Evolutionary conservation across 2,329 filamentous ascomycete species (phyloP).

Genomic region (Metarhizium rileyi): DNA sequence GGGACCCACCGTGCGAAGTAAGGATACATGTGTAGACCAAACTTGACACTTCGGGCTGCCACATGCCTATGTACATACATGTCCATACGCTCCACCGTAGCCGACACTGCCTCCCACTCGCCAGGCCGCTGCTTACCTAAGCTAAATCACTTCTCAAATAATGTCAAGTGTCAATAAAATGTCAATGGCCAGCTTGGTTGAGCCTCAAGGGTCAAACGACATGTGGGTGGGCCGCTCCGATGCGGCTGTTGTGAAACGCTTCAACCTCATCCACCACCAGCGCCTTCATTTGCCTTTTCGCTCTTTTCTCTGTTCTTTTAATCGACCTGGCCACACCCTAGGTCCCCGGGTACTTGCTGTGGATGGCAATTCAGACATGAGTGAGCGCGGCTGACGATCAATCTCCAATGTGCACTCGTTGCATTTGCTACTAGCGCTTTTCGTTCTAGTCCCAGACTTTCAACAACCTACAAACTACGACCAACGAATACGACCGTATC

Average conservation of each 20-base stretch:
- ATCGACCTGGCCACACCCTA: not conserved
- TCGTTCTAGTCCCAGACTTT: not conserved
- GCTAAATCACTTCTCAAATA: no score
- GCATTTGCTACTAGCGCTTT: not conserved
- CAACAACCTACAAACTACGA: not conserved
- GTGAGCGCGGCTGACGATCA: not conserved
- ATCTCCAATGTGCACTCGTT: not conserved
- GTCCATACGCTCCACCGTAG: no score
- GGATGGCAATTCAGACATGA: not conserved
- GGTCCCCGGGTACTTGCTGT: not conserved
- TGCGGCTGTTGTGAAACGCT: not conserved
- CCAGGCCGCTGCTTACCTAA: no score
- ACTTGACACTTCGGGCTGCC: no score
- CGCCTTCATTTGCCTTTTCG: not conserved
- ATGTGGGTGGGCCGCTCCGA: not conserved
- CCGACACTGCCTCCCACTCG: no score
- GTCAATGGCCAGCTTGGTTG: not conserved
- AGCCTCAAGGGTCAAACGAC: not conserved
- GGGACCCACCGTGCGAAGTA: no score
- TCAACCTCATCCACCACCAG: not conserved
- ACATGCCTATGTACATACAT: no score
- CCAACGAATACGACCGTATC: not conserved
- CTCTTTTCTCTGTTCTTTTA: not conserved
- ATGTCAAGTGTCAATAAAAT: no score
- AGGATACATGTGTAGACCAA: no score